Percentiles rank a stretch among this genome's conserved stretches.
phyloP scores from a whole-genome alignment of 1,139 yeast genomes.

The Pichia sp. region DNA sequence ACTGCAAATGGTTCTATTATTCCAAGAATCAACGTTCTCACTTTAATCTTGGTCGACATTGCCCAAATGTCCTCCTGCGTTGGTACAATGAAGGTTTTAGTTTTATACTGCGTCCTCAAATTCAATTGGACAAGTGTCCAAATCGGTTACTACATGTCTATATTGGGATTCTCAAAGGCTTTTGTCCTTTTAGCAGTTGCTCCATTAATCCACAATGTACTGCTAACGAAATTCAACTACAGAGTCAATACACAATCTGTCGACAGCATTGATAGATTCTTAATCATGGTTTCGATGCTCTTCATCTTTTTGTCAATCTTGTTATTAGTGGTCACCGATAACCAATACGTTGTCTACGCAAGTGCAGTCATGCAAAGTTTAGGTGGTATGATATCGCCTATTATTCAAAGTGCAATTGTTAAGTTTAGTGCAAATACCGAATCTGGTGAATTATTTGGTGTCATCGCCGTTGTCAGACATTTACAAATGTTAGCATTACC shows the following conservation, averaged over 20 bases:
- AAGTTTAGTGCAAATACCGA: not conserved
- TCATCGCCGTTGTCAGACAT: not conserved
- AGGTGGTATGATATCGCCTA: not conserved
- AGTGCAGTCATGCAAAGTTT: conserved; percentile 1
- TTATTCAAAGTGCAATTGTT: not conserved
- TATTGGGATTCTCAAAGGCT: not conserved
- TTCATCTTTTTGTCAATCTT: conserved; percentile 1
- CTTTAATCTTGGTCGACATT: not conserved
- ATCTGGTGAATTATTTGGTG: conserved; percentile 1
- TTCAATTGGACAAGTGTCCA: not conserved
- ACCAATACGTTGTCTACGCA: not conserved
- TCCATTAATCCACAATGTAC: not conserved
- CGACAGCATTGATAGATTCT: not conserved
- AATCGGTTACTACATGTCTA: not conserved
- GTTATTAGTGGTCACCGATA: not conserved
- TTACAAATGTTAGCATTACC: not conserved
- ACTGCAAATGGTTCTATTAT: not conserved
- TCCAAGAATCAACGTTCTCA: not conserved
- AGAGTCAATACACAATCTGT: not conserved
- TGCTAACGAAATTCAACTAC: not conserved
- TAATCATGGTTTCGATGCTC: not conserved
- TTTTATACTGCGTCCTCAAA: not conserved
- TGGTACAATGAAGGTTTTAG: not conserved
- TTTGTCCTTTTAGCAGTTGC: not conserved
- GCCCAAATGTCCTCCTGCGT: not conserved